Percentiles rank a stretch among this genome's conserved stretches.
phyloP scores from a whole-genome alignment of 768 basidiomycete species.

The Calocybe indica region DNA sequence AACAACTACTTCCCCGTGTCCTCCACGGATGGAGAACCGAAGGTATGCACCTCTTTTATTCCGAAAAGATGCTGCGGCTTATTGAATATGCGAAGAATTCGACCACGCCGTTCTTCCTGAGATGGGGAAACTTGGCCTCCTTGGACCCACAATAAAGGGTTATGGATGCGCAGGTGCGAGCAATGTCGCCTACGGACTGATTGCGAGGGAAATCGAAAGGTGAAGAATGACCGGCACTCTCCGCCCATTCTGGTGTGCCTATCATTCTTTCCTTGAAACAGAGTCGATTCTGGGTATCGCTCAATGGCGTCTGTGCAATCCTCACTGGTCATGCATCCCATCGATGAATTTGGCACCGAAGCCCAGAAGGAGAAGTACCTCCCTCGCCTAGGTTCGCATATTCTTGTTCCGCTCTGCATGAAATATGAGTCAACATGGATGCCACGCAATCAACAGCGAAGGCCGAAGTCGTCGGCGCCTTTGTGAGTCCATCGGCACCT shows the following conservation, averaged over 20 bases:
- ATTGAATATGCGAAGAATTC: constrained; percentile 47
- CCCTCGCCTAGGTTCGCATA: constrained; percentile 61
- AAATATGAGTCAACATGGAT: neutral
- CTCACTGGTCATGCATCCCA: constrained; percentile 94
- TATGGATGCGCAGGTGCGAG: constrained; percentile 93
- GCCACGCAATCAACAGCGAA: constrained; percentile 39
- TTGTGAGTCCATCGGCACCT: constrained; percentile 49
- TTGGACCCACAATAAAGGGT: constrained; percentile 89
- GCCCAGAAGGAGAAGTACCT: constrained; percentile 90
- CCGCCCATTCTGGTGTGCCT: neutral
- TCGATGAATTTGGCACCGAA: constrained; percentile 82
- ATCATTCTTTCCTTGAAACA: constrained; percentile 17
- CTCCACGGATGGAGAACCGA: constrained; percentile 85
- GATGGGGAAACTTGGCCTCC: constrained; percentile 88
- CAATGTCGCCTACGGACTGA: constrained; percentile 89
- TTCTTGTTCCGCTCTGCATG: neutral
- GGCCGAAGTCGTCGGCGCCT: constrained; percentile 88
- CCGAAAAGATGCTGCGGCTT: neutral
- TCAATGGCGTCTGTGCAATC: constrained; percentile 94
- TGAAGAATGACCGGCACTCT: constrained; percentile 17
- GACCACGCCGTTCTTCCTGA: constrained; percentile 72
- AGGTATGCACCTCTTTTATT: constrained; percentile 34
- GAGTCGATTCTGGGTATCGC: constrained; percentile 95
- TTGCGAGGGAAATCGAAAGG: constrained; percentile 93
- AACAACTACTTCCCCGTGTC: constrained; percentile 83